These are phyloP conservation scores for Pezicula neosporulosa DNA, from an alignment of 2,329 filamentous ascomycete genomes.

Conservation along the genomic window DNA sequence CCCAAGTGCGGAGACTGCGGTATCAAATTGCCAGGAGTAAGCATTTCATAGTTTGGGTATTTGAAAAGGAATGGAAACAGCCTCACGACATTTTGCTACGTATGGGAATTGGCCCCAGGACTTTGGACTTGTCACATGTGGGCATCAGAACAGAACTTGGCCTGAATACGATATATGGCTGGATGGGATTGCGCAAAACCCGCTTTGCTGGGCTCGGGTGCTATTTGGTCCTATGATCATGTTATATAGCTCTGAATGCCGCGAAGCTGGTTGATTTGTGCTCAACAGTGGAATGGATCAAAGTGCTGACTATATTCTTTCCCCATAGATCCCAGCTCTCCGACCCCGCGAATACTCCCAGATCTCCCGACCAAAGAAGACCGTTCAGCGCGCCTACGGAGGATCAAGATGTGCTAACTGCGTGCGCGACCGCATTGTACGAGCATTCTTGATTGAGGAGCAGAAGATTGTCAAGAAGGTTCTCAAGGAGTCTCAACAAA, in stretches of 20 bases:
- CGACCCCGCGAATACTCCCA: constrained; percentile 96
- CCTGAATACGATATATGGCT: no score
- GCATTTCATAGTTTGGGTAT: constrained; percentile 39
- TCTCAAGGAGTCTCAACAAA: constrained; percentile 93
- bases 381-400: constrained; percentile 96
- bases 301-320: constrained; percentile 26
- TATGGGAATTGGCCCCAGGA: no score
- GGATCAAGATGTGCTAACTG: constrained; percentile 98
- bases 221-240: no score
- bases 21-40: constrained; percentile 95
- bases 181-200: no score
- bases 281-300: not conserved
- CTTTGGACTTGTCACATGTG: no score
- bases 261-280: not conserved
- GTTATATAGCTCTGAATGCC: no score
- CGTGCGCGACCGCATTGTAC: constrained; percentile 95
- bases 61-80: not conserved
- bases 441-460: constrained; percentile 99
- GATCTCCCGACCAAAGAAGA: constrained; percentile 99
- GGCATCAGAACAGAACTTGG: no score
- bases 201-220: no score
- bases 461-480: constrained; percentile 99
- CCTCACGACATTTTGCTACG: not conserved
- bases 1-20: constrained; percentile 99
- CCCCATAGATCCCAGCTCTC: constrained; percentile 79